Evolutionary conservation across 2,329 filamentous ascomycete genomes (phyloP).

Genomic region (Aspergillus caelatus): DNA sequence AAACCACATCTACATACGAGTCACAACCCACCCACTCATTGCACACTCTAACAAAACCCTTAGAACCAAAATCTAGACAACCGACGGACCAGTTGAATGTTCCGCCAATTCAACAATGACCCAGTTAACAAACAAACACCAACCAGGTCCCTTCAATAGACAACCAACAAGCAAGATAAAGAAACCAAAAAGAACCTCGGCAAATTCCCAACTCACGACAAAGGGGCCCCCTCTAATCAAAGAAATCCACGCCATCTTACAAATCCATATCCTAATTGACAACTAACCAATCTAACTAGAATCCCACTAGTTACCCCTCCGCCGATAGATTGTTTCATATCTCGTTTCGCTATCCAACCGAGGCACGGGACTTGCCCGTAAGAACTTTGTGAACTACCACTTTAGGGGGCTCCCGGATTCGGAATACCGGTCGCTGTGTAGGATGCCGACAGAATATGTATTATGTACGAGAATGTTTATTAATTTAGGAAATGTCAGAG

Average conservation of each 20-base stretch:
- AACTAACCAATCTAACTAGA: neutral
- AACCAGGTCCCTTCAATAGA: neutral
- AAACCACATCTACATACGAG: too few relatives aligned
- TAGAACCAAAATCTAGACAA: neutral
- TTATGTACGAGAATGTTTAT: neutral
- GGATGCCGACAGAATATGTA: neutral
- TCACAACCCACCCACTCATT: too few relatives aligned
- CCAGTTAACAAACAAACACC: neutral
- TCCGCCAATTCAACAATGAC: neutral
- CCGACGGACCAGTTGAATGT: too few relatives aligned
- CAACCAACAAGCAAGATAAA: neutral
- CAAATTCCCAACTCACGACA: neutral
- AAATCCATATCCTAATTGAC: neutral
- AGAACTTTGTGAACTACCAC: neutral
- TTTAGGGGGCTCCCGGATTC: neutral
- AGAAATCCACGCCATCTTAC: neutral
- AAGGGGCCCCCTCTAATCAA: neutral
- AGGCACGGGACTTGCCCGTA: neutral
- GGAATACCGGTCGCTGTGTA: neutral
- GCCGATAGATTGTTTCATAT: constrained; percentile 1
- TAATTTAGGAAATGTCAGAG: neutral
- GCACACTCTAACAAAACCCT: neutral
- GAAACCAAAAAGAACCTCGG: neutral
- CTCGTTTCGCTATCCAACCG: neutral
- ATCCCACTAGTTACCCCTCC: neutral